Conservation (phyloP, 805 yeast genomes). For the Saccharomyces kudriavzevii region DNA sequence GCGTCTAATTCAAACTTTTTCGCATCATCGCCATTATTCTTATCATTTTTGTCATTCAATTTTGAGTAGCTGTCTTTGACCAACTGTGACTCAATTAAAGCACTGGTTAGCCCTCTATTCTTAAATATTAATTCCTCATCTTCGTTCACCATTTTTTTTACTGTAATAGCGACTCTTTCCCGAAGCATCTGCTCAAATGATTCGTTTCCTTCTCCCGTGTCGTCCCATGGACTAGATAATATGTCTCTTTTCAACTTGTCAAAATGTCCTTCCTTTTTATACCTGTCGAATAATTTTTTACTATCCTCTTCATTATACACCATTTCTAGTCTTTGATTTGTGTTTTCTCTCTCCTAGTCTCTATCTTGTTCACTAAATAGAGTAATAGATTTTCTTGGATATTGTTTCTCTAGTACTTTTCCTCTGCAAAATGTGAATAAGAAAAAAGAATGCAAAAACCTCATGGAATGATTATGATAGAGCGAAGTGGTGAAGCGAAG, state of each 20-base stretch:
- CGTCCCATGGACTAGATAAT: constrained; percentile 8
- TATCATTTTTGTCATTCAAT: constrained; percentile 2
- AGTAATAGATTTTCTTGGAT: background rate
- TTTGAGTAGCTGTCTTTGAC: constrained; percentile 23
- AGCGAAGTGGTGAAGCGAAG: too few relatives aligned
- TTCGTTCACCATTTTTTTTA: constrained; percentile 21
- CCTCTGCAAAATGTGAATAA: background rate
- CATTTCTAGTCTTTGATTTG: background rate
- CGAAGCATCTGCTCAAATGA: constrained; percentile 14
- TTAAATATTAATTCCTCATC: constrained; percentile 28
- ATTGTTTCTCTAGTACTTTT: background rate
- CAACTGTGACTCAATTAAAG: constrained; percentile 26
- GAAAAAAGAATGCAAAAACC: background rate
- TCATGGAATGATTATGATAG: too few relatives aligned
- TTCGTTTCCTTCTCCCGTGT: background rate
- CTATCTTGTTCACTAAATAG: background rate
- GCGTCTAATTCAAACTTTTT: constrained; percentile 14
- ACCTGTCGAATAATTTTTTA: constrained; percentile 21
- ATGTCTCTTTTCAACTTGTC: constrained; percentile 26
- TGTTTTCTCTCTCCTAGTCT: background rate
- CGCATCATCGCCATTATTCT: constrained; percentile 9
- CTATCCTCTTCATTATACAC: constrained; percentile 16
- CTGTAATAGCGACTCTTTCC: constrained; percentile 16
- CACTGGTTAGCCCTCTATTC: constrained; percentile 30
- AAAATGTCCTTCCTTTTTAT: constrained; percentile 29